Evolutionary conservation across 768 basidiomycete genomes (phyloP), one percentile per base, ranked within the genome.

Genomic region (Rhodosporidiobolus sp.): DNA sequence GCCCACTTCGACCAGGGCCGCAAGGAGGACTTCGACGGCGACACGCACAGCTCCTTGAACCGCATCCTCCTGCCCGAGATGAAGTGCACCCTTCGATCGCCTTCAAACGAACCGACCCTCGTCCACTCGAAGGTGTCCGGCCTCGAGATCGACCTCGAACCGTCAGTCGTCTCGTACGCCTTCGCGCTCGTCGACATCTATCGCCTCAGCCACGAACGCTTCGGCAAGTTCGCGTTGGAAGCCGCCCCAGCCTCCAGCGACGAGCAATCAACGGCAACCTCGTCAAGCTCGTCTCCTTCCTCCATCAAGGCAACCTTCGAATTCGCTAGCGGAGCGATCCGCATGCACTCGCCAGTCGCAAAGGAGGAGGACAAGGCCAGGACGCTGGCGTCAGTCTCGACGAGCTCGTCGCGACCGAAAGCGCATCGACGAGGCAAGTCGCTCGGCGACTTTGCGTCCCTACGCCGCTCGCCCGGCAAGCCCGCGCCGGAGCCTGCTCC

Each of bases 141-240:
- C 20, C 93, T 94, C 79, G 84, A 90, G 59, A 83, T 94, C 67
- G 90, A 94, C 77, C 82, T 95, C 32, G 92, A 94, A 79, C 88
- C 91, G 0, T 85, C 86, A 34, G 89, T 94, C 66, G 86, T 91
- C 7, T 86, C 87, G 71, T 91, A 87, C 77, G 83, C 92, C 12
- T 91, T 89, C 79, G 88, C 90, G n/a, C 82, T 94, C 34, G 84
- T 91, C 54, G 90, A 92, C 69, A 91, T 94, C 38, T 94, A 93
- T 81, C 87, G 85, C 17, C 48, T 65, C 86, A 92, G 93, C 32
- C 89, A 89, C 81, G 88, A 89, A 72, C 85, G 90, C 9, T 86
- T 95, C 55, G 88, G 52, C 59, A 68, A 68, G 10, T 68, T 61
- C 60, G 59, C 67, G 0, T 52, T 38, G 0, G 59, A 46, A 8